phyloP scores from a whole-genome alignment of 352 stramenopile genomes.

The Phytopythium kandeliae region DNA sequence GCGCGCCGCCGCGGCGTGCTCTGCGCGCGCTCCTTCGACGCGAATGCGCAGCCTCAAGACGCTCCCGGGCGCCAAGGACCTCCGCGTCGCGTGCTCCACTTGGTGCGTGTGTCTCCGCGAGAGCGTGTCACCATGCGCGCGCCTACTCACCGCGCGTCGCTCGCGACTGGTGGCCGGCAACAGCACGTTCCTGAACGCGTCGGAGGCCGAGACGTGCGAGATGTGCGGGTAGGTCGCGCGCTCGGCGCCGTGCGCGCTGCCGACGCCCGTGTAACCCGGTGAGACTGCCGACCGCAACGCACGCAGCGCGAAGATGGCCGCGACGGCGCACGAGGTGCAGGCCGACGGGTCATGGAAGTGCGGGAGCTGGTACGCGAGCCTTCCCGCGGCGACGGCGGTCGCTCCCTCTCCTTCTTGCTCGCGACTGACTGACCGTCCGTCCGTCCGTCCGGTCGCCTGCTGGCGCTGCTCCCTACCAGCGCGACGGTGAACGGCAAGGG shows the following conservation, averaged over 20 bases:
- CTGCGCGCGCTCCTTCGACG: too few relatives aligned
- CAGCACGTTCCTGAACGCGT: slow-evolving; percentile 69
- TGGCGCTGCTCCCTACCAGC: too few relatives aligned
- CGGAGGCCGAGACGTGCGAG: slow-evolving; percentile 42
- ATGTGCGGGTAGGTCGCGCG: slow-evolving; percentile 72
- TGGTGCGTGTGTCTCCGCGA: slow-evolving; percentile 24
- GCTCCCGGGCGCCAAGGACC: slow-evolving; percentile 46
- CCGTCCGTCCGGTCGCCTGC: too few relatives aligned
- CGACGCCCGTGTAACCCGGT: too few relatives aligned
- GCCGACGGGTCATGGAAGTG: slow-evolving; percentile 69
- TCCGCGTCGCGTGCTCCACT: slow-evolving; percentile 42
- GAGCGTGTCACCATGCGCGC: too few relatives aligned
- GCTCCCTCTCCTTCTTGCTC: too few relatives aligned
- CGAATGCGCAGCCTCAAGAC: slow-evolving; percentile 29
- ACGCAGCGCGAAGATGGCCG: slow-evolving; percentile 48
- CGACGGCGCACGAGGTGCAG: slow-evolving; percentile 64
- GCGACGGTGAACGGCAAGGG: slow-evolving; percentile 52
- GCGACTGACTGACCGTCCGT: too few relatives aligned
- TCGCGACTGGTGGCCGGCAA: neutral
- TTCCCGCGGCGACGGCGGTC: neutral
- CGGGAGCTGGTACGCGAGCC: slow-evolving; percentile 43
- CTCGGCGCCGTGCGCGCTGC: too few relatives aligned
- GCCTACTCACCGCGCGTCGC: too few relatives aligned
- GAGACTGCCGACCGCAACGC: too few relatives aligned
- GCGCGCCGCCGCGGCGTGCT: neutral